Evolutionary conservation across 2,329 filamentous ascomycete species (phyloP).

Genomic region (Karstenula rhodostoma): DNA sequence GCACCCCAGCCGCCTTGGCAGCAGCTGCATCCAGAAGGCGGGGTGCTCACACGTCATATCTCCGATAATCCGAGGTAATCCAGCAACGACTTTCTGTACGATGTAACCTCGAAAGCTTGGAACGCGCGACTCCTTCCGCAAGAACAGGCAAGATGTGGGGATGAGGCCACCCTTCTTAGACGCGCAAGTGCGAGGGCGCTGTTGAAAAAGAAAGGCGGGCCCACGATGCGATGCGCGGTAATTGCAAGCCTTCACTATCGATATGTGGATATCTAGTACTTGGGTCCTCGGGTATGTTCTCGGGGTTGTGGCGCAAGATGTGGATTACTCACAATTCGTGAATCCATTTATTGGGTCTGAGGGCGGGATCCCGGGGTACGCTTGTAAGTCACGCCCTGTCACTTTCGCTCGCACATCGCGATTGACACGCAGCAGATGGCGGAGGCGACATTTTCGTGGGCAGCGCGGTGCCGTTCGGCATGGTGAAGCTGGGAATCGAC

Average conservation of each 20-base stretch:
- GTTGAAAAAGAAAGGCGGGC: not conserved
- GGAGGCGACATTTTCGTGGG: slow-evolving; percentile 53
- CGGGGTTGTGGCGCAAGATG: slow-evolving; percentile 23
- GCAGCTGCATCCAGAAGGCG: slow-evolving; percentile 24
- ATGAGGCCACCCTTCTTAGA: slow-evolving; percentile 7
- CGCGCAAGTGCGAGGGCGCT: not conserved
- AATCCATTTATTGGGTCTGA: slow-evolving; percentile 59
- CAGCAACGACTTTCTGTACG: slow-evolving; percentile 13
- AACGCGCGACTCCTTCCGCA: slow-evolving; percentile 8
- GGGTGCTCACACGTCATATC: slow-evolving; percentile 27
- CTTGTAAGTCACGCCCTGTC: slow-evolving; percentile 29
- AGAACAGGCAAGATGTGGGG: slow-evolving; percentile 26
- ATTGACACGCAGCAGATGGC: slow-evolving; percentile 36
- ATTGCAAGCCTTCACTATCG: no score
- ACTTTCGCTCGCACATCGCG: not conserved
- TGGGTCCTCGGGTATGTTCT: slow-evolving; percentile 12
- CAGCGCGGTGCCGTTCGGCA: slow-evolving; percentile 48
- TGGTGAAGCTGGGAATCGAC: slow-evolving; percentile 53
- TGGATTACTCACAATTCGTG: slow-evolving; percentile 49
- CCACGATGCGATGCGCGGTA: not conserved
- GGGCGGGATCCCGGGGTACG: slow-evolving; percentile 53
- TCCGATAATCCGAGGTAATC: slow-evolving; percentile 7
- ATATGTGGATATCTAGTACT: slow-evolving; percentile 15
- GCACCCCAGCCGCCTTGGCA: slow-evolving; percentile 26
- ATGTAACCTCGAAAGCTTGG: slow-evolving; percentile 35